Percentiles rank a stretch among this genome's conserved stretches.
These are phyloP conservation scores for Plantago elongata DNA, from an alignment of 257 asterid species.

Conservation along the genomic window DNA sequence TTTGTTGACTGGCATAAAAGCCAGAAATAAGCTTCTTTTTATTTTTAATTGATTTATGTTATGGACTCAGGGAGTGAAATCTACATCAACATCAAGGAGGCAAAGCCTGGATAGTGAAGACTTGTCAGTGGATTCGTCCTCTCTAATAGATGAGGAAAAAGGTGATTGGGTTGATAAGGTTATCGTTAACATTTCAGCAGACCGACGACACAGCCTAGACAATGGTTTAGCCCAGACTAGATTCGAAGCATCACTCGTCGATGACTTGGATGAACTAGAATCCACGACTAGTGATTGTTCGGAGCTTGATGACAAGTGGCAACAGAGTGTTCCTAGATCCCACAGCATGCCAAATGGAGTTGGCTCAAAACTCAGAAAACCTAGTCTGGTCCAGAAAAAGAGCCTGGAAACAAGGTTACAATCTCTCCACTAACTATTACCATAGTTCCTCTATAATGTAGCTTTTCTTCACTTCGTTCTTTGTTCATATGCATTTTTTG, in stretches of 20 bases:
- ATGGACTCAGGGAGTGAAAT: slow-evolving; percentile 32
- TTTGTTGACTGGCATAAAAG: not conserved
- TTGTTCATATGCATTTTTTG: not conserved
- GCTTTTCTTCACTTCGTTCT: not conserved
- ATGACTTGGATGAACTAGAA: slow-evolving; percentile 48
- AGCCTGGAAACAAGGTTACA: slow-evolving; percentile 48
- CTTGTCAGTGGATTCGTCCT: slow-evolving; percentile 7
- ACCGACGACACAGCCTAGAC: slow-evolving; percentile 41
- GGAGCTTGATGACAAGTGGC: slow-evolving; percentile 47
- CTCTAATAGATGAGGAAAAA: slow-evolving; percentile 35
- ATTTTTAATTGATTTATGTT: not conserved
- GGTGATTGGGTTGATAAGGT: slow-evolving; percentile 57
- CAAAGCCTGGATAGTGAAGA: slow-evolving; percentile 54
- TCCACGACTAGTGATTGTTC: slow-evolving; percentile 54
- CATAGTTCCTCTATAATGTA: not conserved
- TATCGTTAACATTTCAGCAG: slow-evolving; percentile 32
- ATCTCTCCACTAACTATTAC: not conserved
- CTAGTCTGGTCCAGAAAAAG: slow-evolving; percentile 42
- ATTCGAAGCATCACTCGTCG: slow-evolving; percentile 14
- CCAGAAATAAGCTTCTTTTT: not conserved
- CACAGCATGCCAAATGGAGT: slow-evolving; percentile 31
- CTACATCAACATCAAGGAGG: slow-evolving; percentile 33
- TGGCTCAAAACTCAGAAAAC: slow-evolving; percentile 44
- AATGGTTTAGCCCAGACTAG: slow-evolving; percentile 22
- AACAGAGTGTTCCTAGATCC: slow-evolving; percentile 34